Evolutionary conservation across 2,329 filamentous ascomycete species (phyloP).

Genomic region (Scolecobasidium constrictum): DNA sequence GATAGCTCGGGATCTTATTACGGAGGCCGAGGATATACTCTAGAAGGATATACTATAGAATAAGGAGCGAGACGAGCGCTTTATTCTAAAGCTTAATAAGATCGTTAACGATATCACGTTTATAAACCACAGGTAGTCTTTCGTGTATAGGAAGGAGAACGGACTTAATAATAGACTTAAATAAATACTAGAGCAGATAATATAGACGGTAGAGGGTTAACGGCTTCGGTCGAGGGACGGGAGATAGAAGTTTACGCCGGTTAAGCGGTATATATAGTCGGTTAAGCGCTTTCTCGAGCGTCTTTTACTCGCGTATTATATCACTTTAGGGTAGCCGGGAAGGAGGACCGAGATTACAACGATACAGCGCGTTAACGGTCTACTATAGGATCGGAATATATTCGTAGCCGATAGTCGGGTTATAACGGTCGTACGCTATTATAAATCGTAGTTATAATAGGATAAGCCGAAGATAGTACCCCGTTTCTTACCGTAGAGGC

Average conservation of each 20-base stretch:
- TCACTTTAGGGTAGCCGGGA: conserved; percentile 7
- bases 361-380: conserved; percentile 13
- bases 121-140: conserved; percentile 13
- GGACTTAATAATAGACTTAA: conserved; percentile 12
- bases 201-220: conserved; percentile 9
- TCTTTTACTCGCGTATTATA: conserved; percentile 4
- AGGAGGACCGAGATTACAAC: conserved; percentile 14
- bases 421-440: conserved; percentile 15
- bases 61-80: conserved; percentile 10
- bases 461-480: conserved; percentile 18
- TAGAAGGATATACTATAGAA: conserved; percentile 14
- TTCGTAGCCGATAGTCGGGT: conserved; percentile 14
- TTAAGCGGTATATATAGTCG: background rate
- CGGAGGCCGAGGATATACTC: conserved; percentile 12
- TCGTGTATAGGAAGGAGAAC: conserved; percentile 13
- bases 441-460: conserved; percentile 17
- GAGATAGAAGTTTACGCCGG: conserved; percentile 6
- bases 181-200: conserved; percentile 12
- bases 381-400: conserved; percentile 15
- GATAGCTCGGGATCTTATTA: conserved; percentile 13
- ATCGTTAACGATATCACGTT: conserved; percentile 14
- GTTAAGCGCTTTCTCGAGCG: background rate
- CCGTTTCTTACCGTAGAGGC: conserved; percentile 15
- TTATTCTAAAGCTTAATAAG: conserved; percentile 12
- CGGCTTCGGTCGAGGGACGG: conserved; percentile 10